phyloP scores from a whole-genome alignment of 208 protist genomes.

The Trypanosoma rangeli region DNA sequence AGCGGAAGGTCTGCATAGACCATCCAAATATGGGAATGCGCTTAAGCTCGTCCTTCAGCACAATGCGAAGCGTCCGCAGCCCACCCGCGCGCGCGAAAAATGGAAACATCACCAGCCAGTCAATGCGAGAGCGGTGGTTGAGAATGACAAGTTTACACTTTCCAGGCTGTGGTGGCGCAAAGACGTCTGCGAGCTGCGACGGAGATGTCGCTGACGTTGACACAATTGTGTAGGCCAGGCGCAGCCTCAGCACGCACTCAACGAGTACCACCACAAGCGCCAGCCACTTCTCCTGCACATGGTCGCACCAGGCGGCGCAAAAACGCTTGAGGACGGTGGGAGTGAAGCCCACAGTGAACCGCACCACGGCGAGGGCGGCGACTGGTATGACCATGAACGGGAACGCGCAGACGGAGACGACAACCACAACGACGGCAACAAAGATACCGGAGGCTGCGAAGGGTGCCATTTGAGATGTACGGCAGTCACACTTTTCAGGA shows the following conservation, averaged over 20 bases:
- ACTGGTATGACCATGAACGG: conserved; percentile 25
- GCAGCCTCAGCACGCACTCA: conserved; percentile 52
- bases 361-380: conserved; percentile 26
- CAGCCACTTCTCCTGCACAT: conserved; percentile 47
- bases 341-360: conserved; percentile 35
- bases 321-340: conserved; percentile 21
- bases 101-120: conserved; percentile 46
- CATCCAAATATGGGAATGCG: conserved; percentile 69
- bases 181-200: conserved; percentile 10
- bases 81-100: conserved; percentile 40
- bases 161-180: conserved; percentile 42
- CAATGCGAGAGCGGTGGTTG: conserved; percentile 85
- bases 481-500: neutral
- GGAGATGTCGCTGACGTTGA: conserved; percentile 19
- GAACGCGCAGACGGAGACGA: conserved; percentile 25
- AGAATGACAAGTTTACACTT: conserved; percentile 84
- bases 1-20: conserved; percentile 80
- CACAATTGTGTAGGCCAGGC: conserved; percentile 68
- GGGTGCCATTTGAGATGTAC: conserved; percentile 3
- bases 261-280: conserved; percentile 40
- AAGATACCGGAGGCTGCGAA: conserved; percentile 38
- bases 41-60: conserved; percentile 63
- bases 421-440: conserved; percentile 22
- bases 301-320: conserved; percentile 33
- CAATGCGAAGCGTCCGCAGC: conserved; percentile 49